Conservation (phyloP, 2,329 filamentous ascomycete species). For the Penicillium brevicompactum region DNA sequence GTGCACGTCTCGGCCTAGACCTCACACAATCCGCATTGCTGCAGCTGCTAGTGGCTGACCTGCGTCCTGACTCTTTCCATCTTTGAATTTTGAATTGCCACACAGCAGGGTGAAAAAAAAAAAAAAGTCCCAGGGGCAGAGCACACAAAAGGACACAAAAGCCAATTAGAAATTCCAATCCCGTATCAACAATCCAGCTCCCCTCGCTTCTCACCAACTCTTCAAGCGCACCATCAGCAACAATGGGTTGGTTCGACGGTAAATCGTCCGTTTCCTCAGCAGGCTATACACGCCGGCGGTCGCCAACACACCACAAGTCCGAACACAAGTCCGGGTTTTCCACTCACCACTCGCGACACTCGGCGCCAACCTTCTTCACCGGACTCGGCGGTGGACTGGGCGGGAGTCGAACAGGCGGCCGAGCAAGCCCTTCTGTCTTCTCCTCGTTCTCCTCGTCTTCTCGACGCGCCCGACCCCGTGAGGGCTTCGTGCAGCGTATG, state of each 20-base stretch:
- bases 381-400: constrained; percentile 39
- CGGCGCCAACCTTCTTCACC: constrained; percentile 51
- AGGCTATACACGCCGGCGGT: constrained; percentile 32
- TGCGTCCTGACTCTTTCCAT: constrained; percentile 23
- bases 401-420: constrained; percentile 35
- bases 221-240: constrained; percentile 1
- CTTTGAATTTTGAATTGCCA: constrained; percentile 20
- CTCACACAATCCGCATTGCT: constrained; percentile 17
- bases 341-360: constrained; percentile 41
- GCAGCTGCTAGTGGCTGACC: constrained; percentile 26
- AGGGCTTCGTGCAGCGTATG: constrained; percentile 73
- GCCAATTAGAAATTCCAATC: not conserved
- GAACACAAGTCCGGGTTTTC: constrained; percentile 41
- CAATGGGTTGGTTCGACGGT: constrained; percentile 53
- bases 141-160: not conserved
- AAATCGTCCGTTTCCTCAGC: constrained; percentile 34
- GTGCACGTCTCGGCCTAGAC: constrained; percentile 21
- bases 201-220: not conserved
- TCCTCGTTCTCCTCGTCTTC: constrained; percentile 69
- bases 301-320: constrained; percentile 21
- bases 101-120: constrained; percentile 14
- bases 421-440: constrained; percentile 50
- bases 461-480: constrained; percentile 75
- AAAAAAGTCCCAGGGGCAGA: constrained; percentile 1
- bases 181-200: not conserved